These are phyloP conservation scores for Cydonia oblonga DNA, from an alignment of 331 rosid genomes.

Conservation along the genomic window DNA sequence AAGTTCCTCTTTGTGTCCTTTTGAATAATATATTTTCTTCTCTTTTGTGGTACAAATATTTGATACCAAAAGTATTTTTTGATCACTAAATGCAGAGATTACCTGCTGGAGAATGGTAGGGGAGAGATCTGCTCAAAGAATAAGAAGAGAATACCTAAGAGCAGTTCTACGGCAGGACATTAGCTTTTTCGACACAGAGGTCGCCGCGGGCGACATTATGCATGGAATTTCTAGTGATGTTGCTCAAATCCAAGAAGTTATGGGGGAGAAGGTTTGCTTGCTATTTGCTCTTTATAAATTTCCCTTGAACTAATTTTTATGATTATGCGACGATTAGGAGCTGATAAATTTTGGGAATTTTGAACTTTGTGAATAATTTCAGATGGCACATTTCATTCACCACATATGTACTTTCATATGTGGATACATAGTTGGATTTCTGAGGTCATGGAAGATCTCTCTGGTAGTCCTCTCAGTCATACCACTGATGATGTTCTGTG, in stretches of 20 bases:
- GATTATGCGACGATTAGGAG: background rate
- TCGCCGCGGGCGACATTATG: constrained; percentile 68
- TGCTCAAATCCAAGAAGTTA: constrained; percentile 90
- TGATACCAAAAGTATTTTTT: background rate
- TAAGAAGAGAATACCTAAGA: constrained; percentile 58
- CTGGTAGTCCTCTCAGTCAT: constrained; percentile 63
- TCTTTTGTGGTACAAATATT: background rate
- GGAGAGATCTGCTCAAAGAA: constrained; percentile 72
- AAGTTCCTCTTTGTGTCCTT: background rate
- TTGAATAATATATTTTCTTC: background rate
- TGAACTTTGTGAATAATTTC: constrained; percentile 14
- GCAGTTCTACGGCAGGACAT: constrained; percentile 73
- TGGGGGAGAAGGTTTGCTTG: constrained; percentile 74
- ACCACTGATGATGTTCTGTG: constrained; percentile 76
- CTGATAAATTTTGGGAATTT: background rate
- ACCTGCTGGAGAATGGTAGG: constrained; percentile 94
- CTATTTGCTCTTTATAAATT: background rate
- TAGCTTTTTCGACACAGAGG: constrained; percentile 52
- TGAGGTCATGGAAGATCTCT: constrained; percentile 79
- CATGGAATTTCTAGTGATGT: constrained; percentile 94
- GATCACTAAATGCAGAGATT: constrained; percentile 48
- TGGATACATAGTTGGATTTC: constrained; percentile 69
- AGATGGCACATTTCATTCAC: constrained; percentile 91
- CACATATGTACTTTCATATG: constrained; percentile 70
- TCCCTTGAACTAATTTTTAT: background rate